Conservation (phyloP, 2,329 filamentous ascomycete genomes). For the Cercospora canescens region DNA sequence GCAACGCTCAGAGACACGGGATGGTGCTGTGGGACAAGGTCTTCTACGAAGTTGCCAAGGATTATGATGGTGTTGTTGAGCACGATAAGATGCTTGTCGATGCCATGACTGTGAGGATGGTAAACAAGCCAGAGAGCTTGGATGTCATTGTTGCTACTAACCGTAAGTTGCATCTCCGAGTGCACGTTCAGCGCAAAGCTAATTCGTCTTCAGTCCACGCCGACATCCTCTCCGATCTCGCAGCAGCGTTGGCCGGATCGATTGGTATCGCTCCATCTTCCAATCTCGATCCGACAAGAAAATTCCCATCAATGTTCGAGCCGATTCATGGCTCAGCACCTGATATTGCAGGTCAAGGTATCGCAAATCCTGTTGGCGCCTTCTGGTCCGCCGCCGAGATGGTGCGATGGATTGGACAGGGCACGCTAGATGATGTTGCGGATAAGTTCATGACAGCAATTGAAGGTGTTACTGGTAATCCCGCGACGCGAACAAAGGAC, state of each 20-base stretch:
- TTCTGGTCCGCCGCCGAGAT: slow-evolving; percentile 72
- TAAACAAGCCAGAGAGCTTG: slow-evolving; percentile 45
- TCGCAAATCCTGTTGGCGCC: slow-evolving; percentile 64
- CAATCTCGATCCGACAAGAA: slow-evolving; percentile 65
- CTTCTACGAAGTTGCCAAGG: slow-evolving; percentile 47
- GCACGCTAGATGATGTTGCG: slow-evolving; percentile 53
- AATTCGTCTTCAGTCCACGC: slow-evolving; percentile 31
- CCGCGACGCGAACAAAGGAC: slow-evolving; percentile 58
- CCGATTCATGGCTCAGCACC: slow-evolving; percentile 51
- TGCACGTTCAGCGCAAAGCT: neutral
- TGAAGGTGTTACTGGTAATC: slow-evolving; percentile 58
- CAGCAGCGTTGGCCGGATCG: slow-evolving; percentile 67
- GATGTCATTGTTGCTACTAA: slow-evolving; percentile 53
- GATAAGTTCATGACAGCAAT: slow-evolving; percentile 59
- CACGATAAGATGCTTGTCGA: slow-evolving; percentile 53
- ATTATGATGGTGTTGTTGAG: slow-evolving; percentile 46
- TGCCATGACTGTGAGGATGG: slow-evolving; percentile 51
- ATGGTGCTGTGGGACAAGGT: slow-evolving; percentile 53
- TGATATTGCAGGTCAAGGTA: slow-evolving; percentile 64
- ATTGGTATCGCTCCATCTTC: slow-evolving; percentile 73
- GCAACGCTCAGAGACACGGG: slow-evolving; percentile 50
- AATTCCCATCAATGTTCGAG: slow-evolving; percentile 63
- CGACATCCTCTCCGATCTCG: slow-evolving; percentile 62
- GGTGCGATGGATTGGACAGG: slow-evolving; percentile 61
- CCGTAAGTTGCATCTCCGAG: slow-evolving; percentile 41